Conservation (phyloP, 768 basidiomycete species). For the Pleurotus cornucopiae region DNA sequence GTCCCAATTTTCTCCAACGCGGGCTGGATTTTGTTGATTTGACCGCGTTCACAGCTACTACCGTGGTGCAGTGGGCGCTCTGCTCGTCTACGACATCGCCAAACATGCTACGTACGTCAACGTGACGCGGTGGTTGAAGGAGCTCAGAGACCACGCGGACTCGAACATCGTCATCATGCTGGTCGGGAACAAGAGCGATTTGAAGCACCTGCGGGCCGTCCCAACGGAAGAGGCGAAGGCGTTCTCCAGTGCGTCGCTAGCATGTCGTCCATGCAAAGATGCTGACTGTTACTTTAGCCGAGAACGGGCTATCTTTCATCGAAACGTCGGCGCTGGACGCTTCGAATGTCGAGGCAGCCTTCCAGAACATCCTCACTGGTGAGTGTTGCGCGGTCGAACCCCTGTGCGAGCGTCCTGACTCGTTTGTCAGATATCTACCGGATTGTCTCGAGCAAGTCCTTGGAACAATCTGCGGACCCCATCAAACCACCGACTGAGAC, state of each 20-base stretch:
- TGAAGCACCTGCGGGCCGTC: slow-evolving; percentile 95
- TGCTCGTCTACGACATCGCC: slow-evolving; percentile 92
- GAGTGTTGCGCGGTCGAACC: slow-evolving; percentile 14
- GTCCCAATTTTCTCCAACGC: slow-evolving; percentile 20
- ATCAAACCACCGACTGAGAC: slow-evolving; percentile 81
- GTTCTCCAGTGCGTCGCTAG: slow-evolving; percentile 66
- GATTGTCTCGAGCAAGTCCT: slow-evolving; percentile 92
- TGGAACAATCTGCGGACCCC: slow-evolving; percentile 79
- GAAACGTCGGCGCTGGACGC: slow-evolving; percentile 99
- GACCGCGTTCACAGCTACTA: slow-evolving; percentile 66
- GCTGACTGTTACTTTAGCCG: slow-evolving; percentile 44
- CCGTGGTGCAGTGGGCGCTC: slow-evolving; percentile 91
- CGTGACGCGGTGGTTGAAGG: slow-evolving; percentile 95
- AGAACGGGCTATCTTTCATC: slow-evolving; percentile 91
- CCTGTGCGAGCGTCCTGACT: slow-evolving; percentile 2
- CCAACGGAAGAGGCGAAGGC: slow-evolving; percentile 96
- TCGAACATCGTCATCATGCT: slow-evolving; percentile 95
- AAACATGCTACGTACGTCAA: slow-evolving; percentile 94
- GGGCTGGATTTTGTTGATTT: slow-evolving; percentile 2
- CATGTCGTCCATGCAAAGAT: not conserved
- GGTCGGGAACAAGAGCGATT: slow-evolving; percentile 98
- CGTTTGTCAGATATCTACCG: slow-evolving; percentile 82
- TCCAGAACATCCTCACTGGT: slow-evolving; percentile 96
- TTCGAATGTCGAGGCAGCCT: slow-evolving; percentile 95
- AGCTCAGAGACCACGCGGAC: slow-evolving; percentile 91